Conservation (phyloP, 139 green algal genomes). For the Dunaliella primolecta region DNA sequence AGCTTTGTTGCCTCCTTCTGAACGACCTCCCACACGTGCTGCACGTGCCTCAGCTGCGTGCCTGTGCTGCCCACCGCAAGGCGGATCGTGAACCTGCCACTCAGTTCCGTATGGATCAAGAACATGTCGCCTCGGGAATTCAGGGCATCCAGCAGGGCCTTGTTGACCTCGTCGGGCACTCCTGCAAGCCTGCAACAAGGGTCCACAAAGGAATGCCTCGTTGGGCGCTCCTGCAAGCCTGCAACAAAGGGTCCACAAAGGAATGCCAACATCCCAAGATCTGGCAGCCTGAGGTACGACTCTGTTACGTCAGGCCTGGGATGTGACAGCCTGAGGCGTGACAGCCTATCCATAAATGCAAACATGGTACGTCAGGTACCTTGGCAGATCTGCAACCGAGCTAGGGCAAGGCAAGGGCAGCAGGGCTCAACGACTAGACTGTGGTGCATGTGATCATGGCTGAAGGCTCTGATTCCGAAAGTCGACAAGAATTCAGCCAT, state of each 20-base stretch:
- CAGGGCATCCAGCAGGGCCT: constrained; percentile 52
- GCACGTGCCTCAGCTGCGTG: constrained; percentile 60
- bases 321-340: too few species aligned
- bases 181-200: constrained; percentile 26
- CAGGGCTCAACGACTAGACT: too few species aligned
- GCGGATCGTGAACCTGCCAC: constrained; percentile 49
- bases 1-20: constrained; percentile 17
- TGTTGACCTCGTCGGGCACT: constrained; percentile 20
- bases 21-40: constrained; percentile 47
- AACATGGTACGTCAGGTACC: too few species aligned
- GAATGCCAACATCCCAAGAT: not conserved
- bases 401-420: too few species aligned
- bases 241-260: not conserved
- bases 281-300: too few species aligned
- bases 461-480: too few species aligned
- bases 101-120: constrained; percentile 61
- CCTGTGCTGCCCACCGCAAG: constrained; percentile 45
- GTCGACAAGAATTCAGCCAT: too few species aligned
- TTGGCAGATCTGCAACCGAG: too few species aligned
- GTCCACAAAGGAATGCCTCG: not conserved
- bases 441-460: too few species aligned
- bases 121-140: constrained; percentile 56
- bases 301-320: too few species aligned
- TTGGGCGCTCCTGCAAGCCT: constrained; percentile 22
- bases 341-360: too few species aligned